Evolutionary conservation across 805 yeast species (phyloP), one percentile per base, ranked within the genome.

Genomic region (Candida jianshihensis): DNA sequence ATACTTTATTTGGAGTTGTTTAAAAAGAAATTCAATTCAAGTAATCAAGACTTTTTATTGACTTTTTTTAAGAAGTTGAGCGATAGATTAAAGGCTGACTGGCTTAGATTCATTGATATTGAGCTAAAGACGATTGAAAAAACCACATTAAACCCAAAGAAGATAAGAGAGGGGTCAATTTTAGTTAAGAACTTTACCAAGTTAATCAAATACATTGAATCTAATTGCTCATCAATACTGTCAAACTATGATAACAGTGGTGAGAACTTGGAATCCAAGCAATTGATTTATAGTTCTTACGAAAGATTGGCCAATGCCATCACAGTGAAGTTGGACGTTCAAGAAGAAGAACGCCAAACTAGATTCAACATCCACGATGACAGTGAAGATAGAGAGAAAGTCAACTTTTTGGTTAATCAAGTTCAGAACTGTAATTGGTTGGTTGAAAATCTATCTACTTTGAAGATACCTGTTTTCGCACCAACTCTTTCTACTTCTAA

Each of bases 11-110:
- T 75, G 9, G 79, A 76, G 39, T 47, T 57, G 19, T 55, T 61
- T n/a, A 46, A 57, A 6, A 48, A 47, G 18, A 51, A 47, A 10
- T 51, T 66, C 15, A 69, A 69, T 9, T 59, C 72, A 8, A 64
- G 80, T 2, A 73, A 75, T 52, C 88, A 81, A 50, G 95, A 84
- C 43, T 85, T 70, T 46, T 59, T 71, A 16, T 61, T 72, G 40
- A 65, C 69, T 27, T 63, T 70, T 35, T 62, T 81, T 42, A 65
- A 63, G 22, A 74, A 73, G 41, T 44, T 78, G 5, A 59, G 64
- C n/a, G 75, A 75, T 20, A 73, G 71, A 51, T 61, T 77, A 30
- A 60, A 59, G 28, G 58, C 57, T 25, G 62, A 64, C 14, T 86
- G 95, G 95, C 59, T 60, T 15, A 73, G 71, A 42, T 75, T 73